Base-by-base conservation (phyloP, 306 rosid genomes). In the Rosa chinensis region DNA sequence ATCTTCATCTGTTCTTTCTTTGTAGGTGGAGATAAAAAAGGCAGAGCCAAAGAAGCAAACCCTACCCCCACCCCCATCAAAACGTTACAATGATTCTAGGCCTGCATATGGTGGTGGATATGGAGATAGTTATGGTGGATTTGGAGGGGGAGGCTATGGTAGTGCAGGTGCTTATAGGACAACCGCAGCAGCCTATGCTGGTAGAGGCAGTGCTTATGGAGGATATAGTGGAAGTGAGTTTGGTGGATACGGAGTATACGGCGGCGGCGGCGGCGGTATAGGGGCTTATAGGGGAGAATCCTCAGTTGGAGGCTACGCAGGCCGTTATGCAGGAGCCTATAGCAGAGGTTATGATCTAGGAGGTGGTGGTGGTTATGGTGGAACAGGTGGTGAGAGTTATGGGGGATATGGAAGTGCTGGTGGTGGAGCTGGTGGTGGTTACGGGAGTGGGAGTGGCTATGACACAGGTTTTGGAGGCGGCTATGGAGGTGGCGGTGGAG, bases 11-110 rank as follows among this genome's bases (percentile, higher is more conserved):
- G 45, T 76, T 82, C 73, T 74, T 73, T 53, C 78, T 73, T 32
- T 80, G 75, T 85, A 95, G 99, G 99, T 95, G 86, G 99, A 95
- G 84, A 93, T 93, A 73, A 95, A 95, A 85, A 93, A 93, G 82
- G 99, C 99, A n/a, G 99, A 95, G 78, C 99, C 99, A 8, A 93
- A 91, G 85, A 95, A 95, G 87, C 84, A 97, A 55, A 91, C 87
- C 81, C 82, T 91, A 64, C 90, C 95, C 25, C 90, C 90, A 48
- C 79, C 98, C 68, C 85, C 97, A 28, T 89, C 97, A n/a, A 92
- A 88, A 80, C 95, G 99, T 35, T 90, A 90, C 62, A 89, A 84
- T 70, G 96, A 89, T 67, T 85, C 98, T 21, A 87, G 99, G 86
- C 87, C 96, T 48, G 81, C 90, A 68, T 91, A 85, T 52, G 82